Base-by-base conservation (phyloP, 73 alveolate species). In the Paramecium biaurelia region DNA sequence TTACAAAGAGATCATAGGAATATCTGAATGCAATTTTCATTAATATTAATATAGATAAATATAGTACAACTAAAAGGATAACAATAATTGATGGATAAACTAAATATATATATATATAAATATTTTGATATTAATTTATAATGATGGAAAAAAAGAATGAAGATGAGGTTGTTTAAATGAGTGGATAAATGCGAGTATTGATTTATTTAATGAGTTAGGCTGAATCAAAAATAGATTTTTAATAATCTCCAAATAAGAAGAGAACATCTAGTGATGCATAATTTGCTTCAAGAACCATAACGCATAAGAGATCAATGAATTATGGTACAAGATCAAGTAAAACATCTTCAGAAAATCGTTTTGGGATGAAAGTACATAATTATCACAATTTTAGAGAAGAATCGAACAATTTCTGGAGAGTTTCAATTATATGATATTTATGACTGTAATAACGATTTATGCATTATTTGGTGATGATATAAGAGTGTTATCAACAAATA, bases 391-490 rank as follows among this genome's bases (percentile, higher is more conserved):
- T 34, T 35, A 89, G 94, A 18, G 34, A 21, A 89, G 49, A 30
- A 45, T 89, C 12, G 37, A 26, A 4, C 26, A 21, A 1, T 43
- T 89, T 26, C 38, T 89, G 7, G 88, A 58, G 12, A 70, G 92
- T 45, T 20, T 82, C 12, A 34, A 57, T 26, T 93, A 49, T 11
- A 68, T 93, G 21, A 70, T 92, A 4, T 67, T 92, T 72, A 94
- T 97, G 98, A 88, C 97, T 14, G 11, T 92, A 12, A 42, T 97
- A 6, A 97, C 99, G 15, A 47, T 97, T 4, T 97, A 97, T 79
- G 99, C 98, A 20, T 88, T 97, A 23, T 97, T 95, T 72, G 96
- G 96, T 7, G 99, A 97, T 89, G 98, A 97, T 92, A 20, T 97
- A 12, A 34, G 99, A 67, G 86, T 93, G 56, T 59, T 92, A 4